Conservation (phyloP, 345 rosid species). For the Eucalyptus regnans region DNA sequence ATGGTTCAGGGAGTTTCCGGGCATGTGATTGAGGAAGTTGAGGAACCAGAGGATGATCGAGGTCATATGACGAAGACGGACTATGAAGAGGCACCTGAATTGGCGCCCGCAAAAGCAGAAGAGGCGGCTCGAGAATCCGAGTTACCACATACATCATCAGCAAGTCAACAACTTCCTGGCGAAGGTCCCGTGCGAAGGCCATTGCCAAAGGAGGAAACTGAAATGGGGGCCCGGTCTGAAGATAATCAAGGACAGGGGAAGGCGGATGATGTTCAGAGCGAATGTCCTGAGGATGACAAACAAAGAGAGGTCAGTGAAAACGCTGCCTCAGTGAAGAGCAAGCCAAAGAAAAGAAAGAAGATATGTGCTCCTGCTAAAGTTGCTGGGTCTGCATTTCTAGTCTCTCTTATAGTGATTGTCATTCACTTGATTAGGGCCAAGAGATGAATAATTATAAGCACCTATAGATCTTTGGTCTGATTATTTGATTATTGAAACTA, state of each 20-base stretch:
- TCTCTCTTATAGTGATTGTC: constrained; percentile 46
- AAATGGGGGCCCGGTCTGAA: background rate
- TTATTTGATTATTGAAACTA: background rate
- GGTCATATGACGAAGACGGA: background rate
- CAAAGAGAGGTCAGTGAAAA: constrained; percentile 2
- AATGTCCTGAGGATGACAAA: background rate
- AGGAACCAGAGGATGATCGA: constrained; percentile 1
- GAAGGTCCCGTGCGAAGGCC: background rate
- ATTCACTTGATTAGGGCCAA: constrained; percentile 28
- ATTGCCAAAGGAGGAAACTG: background rate
- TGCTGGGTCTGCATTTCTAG: constrained; percentile 52
- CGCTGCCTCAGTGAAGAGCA: background rate
- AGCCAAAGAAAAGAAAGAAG: constrained; percentile 5
- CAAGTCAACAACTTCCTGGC: background rate
- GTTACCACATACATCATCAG: background rate
- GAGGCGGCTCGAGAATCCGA: background rate
- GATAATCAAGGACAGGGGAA: background rate
- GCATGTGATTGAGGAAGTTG: constrained; percentile 37
- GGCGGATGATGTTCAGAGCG: background rate
- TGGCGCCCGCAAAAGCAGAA: background rate
- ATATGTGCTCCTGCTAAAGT: constrained; percentile 9
- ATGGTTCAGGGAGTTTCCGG: constrained; percentile 42
- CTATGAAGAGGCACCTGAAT: background rate
- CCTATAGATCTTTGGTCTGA: background rate
- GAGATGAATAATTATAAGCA: background rate